phyloP scores from a whole-genome alignment of 768 basidiomycete genomes.

The Suillus brevipes region DNA sequence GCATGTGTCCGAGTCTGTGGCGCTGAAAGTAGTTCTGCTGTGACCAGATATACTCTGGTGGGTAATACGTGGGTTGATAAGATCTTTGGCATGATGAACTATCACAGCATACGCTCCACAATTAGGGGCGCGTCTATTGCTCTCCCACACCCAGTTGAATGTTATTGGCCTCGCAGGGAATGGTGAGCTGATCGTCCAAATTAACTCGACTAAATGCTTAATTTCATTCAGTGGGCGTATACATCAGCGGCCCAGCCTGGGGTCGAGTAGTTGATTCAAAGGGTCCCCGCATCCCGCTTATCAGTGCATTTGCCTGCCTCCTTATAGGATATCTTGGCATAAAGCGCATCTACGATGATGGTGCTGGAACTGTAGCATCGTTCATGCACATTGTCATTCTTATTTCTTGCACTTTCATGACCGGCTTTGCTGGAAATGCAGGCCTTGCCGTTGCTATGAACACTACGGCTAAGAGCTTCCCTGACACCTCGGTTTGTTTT shows the following conservation, averaged over 20 bases:
- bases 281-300: slow-evolving; percentile 71
- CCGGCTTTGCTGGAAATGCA: slow-evolving; percentile 75
- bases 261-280: slow-evolving; percentile 74
- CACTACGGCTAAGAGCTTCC: slow-evolving; percentile 80
- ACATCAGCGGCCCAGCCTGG: slow-evolving; percentile 73
- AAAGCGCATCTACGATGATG: slow-evolving; percentile 60
- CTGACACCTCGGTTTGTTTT: slow-evolving; percentile 61
- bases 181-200: slow-evolving; percentile 39
- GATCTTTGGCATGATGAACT: slow-evolving; percentile 1
- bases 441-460: slow-evolving; percentile 75
- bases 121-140: slow-evolving; percentile 69
- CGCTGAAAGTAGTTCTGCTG: background rate
- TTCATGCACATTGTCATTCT: slow-evolving; percentile 49
- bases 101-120: slow-evolving; percentile 80
- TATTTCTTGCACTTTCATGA: slow-evolving; percentile 64
- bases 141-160: slow-evolving; percentile 82
- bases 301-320: slow-evolving; percentile 57
- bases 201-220: background rate
- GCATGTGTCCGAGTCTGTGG: background rate
- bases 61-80: slow-evolving; percentile 1
- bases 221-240: slow-evolving; percentile 62
- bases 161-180: slow-evolving; percentile 81
- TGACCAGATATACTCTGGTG: slow-evolving; percentile 32
- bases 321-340: slow-evolving; percentile 78
- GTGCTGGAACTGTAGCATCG: slow-evolving; percentile 41